Percentiles rank a stretch among this genome's conserved stretches.
Conservation (phyloP, 768 basidiomycete species). For the Trametes elegans region DNA sequence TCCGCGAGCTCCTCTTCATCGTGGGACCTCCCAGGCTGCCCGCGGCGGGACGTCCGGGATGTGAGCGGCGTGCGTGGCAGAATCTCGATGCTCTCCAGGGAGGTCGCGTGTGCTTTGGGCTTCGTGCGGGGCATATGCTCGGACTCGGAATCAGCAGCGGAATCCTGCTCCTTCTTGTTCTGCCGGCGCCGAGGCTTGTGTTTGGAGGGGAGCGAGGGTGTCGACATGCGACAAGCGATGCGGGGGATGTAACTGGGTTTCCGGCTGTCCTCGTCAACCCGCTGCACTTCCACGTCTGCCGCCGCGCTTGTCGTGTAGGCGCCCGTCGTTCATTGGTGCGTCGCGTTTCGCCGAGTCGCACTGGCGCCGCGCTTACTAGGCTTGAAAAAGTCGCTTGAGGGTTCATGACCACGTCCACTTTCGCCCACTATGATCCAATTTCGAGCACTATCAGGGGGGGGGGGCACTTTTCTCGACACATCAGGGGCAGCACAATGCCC, state of each 20-base stretch:
- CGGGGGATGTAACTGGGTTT: background rate
- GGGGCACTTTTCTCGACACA: no score
- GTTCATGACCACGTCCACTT: no score
- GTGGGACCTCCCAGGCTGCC: conserved; percentile 16
- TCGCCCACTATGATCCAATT: no score
- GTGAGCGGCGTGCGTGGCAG: conserved; percentile 29
- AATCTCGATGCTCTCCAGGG: conserved; percentile 30
- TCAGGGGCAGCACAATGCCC: no score
- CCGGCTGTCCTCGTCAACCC: background rate
- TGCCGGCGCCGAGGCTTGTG: conserved; percentile 16
- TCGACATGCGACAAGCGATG: conserved; percentile 14
- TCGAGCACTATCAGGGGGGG: no score
- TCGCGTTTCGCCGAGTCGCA: no score
- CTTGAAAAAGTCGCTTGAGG: no score
- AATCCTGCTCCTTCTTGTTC: background rate
- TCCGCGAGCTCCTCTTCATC: conserved; percentile 33
- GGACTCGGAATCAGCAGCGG: conserved; percentile 12
- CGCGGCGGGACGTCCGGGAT: conserved; percentile 19
- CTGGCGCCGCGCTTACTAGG: no score
- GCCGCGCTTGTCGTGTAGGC: background rate
- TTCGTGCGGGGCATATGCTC: no score
- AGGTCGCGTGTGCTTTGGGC: conserved; percentile 24
- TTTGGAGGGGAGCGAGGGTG: conserved; percentile 1
- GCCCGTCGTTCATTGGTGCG: no score
- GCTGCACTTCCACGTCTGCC: no score